Base-by-base conservation (phyloP, 176 grass and related monocot genomes). In the Eremochloa ophiuroides region DNA sequence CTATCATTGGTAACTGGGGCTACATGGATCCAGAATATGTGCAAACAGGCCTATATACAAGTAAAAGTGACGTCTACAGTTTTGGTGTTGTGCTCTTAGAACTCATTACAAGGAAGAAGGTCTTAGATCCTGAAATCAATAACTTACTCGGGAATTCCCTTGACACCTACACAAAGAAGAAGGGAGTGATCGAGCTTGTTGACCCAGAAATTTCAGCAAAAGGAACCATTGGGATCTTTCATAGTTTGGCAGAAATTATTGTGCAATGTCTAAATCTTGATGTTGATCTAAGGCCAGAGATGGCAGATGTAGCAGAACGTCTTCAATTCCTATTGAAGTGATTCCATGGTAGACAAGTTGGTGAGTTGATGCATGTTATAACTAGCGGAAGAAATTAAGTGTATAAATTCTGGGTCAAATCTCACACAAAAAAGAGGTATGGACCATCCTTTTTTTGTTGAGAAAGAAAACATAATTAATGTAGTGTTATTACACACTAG, bases 1-100 rank as follows among this genome's bases (percentile, higher is more conserved):
- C 46, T 33, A 46, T 80, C 30, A 67, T 80, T 67, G 77, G 77
- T 18, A 66, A 80, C 62, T 67, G 60, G 43, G 64, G 64, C 33
- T 66, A 79, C 29, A 79, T 79, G 76, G 76, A 79, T 46, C 76
- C 76, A 8, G 76, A 66, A 44, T 79, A 79, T 79, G 61, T n/a
- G 14, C 28, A 25, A 15, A 79, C 76, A 6, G 76, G 62, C 28
- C 12, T 33, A 44, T 78, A 46, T 42, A 66, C 41, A 11, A 79
- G 44, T 46, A 79, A 79, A 47, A 79, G 76, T 79, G 61, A 66
- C 1, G 60, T 79, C 18, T 79, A 66, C 39, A 79, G 76, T 79
- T 79, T 50, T 43, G 59, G 76, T 23, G 40, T 78, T 23, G 60
- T 78, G 10, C 76, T 78, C 18, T 51, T 66, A 16, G 76, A 79